These are phyloP conservation scores for Pichia phayaonensis DNA, from an alignment of 805 yeast species.

Conservation along the genomic window DNA sequence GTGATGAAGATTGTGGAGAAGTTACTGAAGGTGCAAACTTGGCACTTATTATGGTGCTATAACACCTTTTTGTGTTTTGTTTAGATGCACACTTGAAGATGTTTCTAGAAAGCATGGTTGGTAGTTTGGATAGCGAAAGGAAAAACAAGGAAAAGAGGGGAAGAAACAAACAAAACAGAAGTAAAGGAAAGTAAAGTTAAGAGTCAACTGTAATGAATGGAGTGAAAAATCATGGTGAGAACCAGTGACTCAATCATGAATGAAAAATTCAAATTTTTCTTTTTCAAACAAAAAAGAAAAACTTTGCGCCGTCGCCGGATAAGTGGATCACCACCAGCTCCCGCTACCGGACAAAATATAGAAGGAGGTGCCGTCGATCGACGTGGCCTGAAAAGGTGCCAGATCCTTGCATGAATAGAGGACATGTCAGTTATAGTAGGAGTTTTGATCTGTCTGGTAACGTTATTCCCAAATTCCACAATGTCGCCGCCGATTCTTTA, in stretches of 20 bases:
- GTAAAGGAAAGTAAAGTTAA: neutral
- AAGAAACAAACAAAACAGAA: neutral
- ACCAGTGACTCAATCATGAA: neutral
- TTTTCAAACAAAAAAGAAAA: neutral
- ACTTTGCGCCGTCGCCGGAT: neutral
- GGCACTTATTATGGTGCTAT: neutral
- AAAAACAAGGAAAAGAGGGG: neutral
- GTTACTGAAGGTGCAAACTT: neutral
- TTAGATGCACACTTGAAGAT: neutral
- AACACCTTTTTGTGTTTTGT: neutral
- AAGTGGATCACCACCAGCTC: no score
- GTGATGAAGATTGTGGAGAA: neutral
- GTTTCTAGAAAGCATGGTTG: neutral
- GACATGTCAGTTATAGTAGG: no score
- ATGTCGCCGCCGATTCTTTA: conserved; percentile 12
- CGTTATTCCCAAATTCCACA: neutral
- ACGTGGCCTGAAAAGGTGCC: neutral
- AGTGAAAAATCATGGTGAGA: neutral
- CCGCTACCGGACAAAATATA: neutral
- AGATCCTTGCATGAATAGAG: neutral
- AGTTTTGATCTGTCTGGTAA: neutral
- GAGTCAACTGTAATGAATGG: neutral
- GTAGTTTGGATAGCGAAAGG: neutral
- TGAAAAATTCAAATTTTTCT: neutral
- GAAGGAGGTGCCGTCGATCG: neutral